These are phyloP conservation scores for Ceratobasidium sp. DNA, from an alignment of 1,284 basidiomycete genomes.

Conservation along the genomic window DNA sequence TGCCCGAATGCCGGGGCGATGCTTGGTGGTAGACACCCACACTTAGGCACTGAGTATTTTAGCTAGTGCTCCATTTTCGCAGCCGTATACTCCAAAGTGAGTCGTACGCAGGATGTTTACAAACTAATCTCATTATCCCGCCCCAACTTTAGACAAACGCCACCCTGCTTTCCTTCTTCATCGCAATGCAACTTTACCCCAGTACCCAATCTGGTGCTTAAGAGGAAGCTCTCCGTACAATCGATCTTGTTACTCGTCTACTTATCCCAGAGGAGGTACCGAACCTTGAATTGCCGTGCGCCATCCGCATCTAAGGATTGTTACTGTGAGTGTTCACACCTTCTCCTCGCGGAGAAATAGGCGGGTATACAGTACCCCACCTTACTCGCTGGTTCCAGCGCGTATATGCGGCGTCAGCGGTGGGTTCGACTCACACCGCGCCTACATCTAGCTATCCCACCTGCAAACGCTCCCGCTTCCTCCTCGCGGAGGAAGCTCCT, in stretches of 20 bases:
- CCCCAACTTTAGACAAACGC: not conserved
- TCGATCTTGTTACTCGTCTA: constrained; percentile 13
- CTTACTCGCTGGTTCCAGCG: too few species aligned
- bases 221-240: constrained; percentile 20
- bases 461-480: too few species aligned
- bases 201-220: constrained; percentile 22
- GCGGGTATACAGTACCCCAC: too few species aligned
- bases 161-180: constrained; percentile 17
- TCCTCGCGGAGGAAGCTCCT: too few species aligned
- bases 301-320: too few species aligned
- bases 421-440: too few species aligned
- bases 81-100: constrained; percentile 30
- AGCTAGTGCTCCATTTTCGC: not conserved
- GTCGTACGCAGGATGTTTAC: not conserved
- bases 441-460: too few species aligned
- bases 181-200: constrained; percentile 34
- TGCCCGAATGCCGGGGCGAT: constrained; percentile 7
- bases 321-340: too few species aligned
- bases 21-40: constrained; percentile 16
- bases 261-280: constrained; percentile 15
- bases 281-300: too few species aligned
- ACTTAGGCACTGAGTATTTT: too few species aligned
- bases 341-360: too few species aligned
- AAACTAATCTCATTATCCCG: not conserved
- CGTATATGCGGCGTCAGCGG: too few species aligned